Evolutionary conservation across 768 basidiomycete genomes (phyloP).

Genomic region (Sutorius australiensis): DNA sequence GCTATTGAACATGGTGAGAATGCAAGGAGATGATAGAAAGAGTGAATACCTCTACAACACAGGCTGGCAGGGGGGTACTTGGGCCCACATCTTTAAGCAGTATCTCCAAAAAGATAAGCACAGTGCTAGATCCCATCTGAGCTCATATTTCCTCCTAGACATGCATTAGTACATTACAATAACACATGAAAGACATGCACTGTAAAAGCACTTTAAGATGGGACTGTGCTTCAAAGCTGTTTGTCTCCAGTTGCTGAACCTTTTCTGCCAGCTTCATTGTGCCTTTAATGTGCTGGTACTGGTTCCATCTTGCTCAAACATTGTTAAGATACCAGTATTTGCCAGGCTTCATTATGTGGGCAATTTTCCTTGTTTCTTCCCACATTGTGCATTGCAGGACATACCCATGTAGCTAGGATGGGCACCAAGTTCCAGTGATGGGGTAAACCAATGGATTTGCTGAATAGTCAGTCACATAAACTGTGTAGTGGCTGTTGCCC

Average conservation of each 20-base stretch:
- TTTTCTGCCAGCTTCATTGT: conserved; percentile 40
- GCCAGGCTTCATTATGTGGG: conserved; percentile 42
- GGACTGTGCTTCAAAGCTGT: too few species aligned
- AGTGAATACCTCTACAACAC: conserved; percentile 53
- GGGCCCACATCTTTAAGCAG: conserved; percentile 46
- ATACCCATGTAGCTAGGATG: conserved; percentile 38
- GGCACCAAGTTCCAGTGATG: conserved; percentile 44
- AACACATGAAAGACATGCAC: too few species aligned
- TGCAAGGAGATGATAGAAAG: conserved; percentile 21
- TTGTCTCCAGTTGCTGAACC: too few species aligned
- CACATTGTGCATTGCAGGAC: conserved; percentile 58
- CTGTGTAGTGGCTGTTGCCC: conserved; percentile 32
- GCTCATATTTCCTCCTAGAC: conserved; percentile 53
- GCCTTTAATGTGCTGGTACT: conserved; percentile 44
- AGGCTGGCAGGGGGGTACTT: conserved; percentile 45
- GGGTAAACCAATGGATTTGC: conserved; percentile 33
- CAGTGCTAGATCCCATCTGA: conserved; percentile 19
- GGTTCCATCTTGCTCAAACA: conserved; percentile 39
- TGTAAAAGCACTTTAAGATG: too few species aligned
- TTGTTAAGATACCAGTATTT: conserved; percentile 56
- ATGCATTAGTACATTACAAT: too few species aligned
- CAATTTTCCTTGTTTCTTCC: conserved; percentile 45
- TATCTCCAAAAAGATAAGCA: conserved; percentile 38
- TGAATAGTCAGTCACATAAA: conserved; percentile 71
- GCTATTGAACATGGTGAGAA: conserved; percentile 42